Conservation (phyloP, 2,329 filamentous ascomycete species). For the Neofusicoccum umdonicola region DNA sequence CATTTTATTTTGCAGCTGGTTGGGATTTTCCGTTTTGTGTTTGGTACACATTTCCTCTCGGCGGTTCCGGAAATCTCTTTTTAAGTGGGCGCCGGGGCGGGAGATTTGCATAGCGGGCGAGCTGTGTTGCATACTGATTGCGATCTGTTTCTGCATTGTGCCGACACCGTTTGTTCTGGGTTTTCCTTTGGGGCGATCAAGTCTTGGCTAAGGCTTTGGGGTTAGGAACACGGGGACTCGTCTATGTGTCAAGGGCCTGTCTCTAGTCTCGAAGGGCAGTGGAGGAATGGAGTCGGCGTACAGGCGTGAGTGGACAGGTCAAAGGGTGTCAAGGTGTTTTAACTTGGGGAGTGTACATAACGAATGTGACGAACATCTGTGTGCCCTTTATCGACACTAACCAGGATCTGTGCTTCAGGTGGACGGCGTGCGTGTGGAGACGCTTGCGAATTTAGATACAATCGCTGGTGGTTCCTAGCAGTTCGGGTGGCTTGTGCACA, state of each 20-base stretch:
- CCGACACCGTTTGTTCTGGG: neutral
- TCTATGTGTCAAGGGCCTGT: no score
- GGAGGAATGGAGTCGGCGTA: neutral
- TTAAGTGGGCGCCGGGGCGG: neutral
- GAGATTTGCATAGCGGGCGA: constrained; percentile 4
- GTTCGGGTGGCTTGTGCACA: neutral
- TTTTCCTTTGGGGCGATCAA: neutral
- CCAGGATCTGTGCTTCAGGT: neutral
- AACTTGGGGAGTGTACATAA: constrained; percentile 7
- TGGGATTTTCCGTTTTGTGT: neutral
- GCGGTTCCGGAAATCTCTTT: neutral
- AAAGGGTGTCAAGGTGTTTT: neutral
- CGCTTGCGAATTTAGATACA: neutral
- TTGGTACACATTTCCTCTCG: no score
- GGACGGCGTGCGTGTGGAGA: neutral
- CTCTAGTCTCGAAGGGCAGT: neutral
- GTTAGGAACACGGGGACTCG: no score
- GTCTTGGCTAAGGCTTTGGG: neutral
- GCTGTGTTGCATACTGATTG: neutral
- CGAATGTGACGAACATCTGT: neutral
- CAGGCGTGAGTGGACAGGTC: neutral
- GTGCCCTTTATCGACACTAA: neutral
- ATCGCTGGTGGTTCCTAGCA: neutral
- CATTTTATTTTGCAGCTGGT: neutral
- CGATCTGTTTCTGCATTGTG: neutral